Conservation (phyloP, 2,329 filamentous ascomycete genomes). For the Fusarium austroafricanum region DNA sequence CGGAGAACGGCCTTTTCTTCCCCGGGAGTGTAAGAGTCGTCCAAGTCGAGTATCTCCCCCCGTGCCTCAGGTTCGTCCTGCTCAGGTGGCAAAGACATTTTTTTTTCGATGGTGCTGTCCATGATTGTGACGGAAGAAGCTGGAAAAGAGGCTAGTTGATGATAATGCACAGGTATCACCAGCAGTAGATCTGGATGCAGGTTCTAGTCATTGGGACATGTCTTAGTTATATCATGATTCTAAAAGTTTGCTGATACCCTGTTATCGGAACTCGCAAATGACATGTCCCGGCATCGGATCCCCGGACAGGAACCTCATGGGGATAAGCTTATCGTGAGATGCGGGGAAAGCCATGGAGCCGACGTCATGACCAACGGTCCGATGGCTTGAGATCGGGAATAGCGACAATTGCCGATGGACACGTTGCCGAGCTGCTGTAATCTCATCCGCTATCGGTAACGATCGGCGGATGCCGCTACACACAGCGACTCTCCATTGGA, state of each 20-base stretch:
- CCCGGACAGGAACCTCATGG: background rate
- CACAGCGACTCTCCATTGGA: background rate
- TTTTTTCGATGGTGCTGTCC: background rate
- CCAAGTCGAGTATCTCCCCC: background rate
- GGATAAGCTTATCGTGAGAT: background rate
- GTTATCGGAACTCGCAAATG: background rate
- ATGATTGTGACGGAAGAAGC: background rate
- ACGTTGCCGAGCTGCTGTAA: background rate
- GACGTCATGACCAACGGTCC: conserved; percentile 5
- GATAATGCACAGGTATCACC: too few species aligned
- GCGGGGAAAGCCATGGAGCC: conserved; percentile 5
- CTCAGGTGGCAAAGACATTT: background rate
- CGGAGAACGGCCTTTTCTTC: background rate
- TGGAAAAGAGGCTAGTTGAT: too few species aligned
- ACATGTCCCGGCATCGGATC: background rate
- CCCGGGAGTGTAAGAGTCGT: background rate
- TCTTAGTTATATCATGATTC: background rate
- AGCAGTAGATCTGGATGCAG: too few species aligned
- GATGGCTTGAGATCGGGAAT: background rate
- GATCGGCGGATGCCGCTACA: background rate
- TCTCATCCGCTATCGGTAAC: background rate
- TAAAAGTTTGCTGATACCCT: background rate
- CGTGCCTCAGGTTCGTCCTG: background rate
- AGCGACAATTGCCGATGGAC: background rate
- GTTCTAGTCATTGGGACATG: background rate